Evolutionary conservation across 192 early-diverging fungal genomes (phyloP).

Genomic region (Glomus cerebriforme): DNA sequence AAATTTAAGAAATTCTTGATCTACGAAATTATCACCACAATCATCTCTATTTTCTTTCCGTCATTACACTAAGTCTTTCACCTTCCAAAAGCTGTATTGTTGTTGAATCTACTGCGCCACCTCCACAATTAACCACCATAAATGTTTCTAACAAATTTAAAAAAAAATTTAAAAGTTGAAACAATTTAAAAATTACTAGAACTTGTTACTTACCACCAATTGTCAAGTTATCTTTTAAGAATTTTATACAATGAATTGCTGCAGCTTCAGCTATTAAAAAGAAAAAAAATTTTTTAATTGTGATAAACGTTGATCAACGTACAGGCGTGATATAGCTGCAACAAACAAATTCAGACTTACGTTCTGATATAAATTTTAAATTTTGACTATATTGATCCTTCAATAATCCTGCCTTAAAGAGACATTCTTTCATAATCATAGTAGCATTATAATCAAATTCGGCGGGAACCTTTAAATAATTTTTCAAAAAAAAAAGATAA

Average conservation of each 20-base stretch:
- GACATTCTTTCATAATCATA: background rate
- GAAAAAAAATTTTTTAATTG: background rate
- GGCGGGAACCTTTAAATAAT: background rate
- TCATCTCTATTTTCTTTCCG: background rate
- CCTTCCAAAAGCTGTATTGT: background rate
- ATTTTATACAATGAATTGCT: background rate
- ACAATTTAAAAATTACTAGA: background rate
- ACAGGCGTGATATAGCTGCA: background rate
- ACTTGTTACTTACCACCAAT: background rate
- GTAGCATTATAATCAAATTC: background rate
- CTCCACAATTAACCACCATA: conserved; percentile 59
- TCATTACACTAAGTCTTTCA: background rate
- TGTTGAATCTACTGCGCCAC: conserved; percentile 56
- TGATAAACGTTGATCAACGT: background rate
- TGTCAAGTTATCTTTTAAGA: background rate
- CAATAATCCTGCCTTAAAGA: background rate
- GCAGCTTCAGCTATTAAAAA: background rate
- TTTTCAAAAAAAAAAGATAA: background rate
- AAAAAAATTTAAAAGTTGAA: background rate
- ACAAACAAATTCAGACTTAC: background rate
- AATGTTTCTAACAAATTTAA: conserved; percentile 36
- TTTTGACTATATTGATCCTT: background rate
- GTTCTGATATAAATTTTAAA: background rate
- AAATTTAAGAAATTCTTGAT: background rate
- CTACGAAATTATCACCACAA: background rate